Base-by-base conservation (phyloP, 139 green algal species). In the Chlorella sorokiniana region DNA sequence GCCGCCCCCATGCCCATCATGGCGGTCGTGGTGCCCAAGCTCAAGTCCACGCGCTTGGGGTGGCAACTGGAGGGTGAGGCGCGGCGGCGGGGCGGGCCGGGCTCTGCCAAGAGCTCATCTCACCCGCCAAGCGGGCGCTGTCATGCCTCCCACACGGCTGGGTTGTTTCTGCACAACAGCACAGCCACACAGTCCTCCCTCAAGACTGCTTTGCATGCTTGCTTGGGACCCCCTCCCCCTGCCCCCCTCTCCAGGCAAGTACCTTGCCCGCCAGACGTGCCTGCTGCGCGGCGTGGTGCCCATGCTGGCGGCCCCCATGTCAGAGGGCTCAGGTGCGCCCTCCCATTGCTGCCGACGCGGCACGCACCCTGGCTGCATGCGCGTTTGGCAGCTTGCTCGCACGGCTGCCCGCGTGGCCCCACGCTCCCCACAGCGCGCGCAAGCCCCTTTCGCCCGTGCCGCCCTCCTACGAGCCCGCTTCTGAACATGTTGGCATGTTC, bases 1-100 rank as follows among this genome's bases (percentile, higher is more conserved):
- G 56, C 91, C 89, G 93, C 62, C 92, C 93, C 85, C 41, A 92
- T 93, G 86, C 92, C 93, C 56, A 90, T 94, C 74, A 84, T 94
- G 65, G 83, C 89, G 22, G 87, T 93, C 31, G 87, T 93, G 23
- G 85, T 93, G 65, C 89, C 89, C 69, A 81, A 76, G 27, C 74
- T 89, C 8, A 78, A 61, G 33, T 78, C 44, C 77, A 79, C 67
- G 33, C 31, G 38, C n/a, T 79, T 89, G 42, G 64, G 77, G 16
- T 90, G 87, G 87, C 62, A 81, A 64, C 69, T 90, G 80, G 67
- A 88, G 44, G 87, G 73, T 79, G 52, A 11, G 73, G 52, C 25
- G 8, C 4, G 22, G 0, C 8, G 9, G 40, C 25, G 25, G 59
- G 9, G 9, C 23, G 20, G 38, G 20, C 38, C 6, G 7, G 38